phyloP scores from a whole-genome alignment of 441 rosid species.

The Erodium chrysanthum region DNA sequence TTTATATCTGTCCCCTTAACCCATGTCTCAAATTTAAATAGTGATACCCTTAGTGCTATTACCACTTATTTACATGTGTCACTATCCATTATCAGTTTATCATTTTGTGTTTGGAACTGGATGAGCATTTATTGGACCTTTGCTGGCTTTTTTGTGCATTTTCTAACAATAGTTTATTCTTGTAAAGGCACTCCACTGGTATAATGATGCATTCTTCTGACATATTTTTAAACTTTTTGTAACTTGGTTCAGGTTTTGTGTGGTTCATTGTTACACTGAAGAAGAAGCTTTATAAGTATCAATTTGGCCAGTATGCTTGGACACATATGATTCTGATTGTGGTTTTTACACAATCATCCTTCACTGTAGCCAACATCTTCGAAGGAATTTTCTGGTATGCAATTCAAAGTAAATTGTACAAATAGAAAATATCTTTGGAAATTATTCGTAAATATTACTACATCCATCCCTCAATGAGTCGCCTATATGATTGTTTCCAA shows the following conservation, averaged over 20 bases:
- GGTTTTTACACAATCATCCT: slow-evolving; percentile 77
- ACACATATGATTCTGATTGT: slow-evolving; percentile 89
- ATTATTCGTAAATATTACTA: not conserved
- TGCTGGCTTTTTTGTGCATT: not conserved
- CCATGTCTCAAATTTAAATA: not conserved
- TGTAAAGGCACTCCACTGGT: no score
- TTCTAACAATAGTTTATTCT: not conserved
- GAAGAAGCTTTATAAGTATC: slow-evolving; percentile 92
- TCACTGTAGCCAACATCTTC: slow-evolving; percentile 81
- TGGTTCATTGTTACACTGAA: slow-evolving; percentile 85
- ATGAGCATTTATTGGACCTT: not conserved
- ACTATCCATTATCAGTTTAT: not conserved
- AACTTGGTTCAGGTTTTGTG: slow-evolving; percentile 51
- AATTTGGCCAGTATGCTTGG: slow-evolving; percentile 91
- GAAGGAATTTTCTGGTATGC: slow-evolving; percentile 88
- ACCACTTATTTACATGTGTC: not conserved
- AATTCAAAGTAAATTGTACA: not conserved
- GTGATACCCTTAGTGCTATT: not conserved
- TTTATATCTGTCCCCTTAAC: not conserved
- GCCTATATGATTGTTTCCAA: not conserved
- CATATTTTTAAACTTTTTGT: not conserved
- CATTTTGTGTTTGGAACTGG: not conserved
- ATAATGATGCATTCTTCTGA: not conserved
- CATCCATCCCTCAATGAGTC: not conserved
- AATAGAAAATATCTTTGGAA: not conserved